Evolutionary conservation across 345 rosid species (phyloP).

Genomic region (Rubroshorea leprosula): DNA sequence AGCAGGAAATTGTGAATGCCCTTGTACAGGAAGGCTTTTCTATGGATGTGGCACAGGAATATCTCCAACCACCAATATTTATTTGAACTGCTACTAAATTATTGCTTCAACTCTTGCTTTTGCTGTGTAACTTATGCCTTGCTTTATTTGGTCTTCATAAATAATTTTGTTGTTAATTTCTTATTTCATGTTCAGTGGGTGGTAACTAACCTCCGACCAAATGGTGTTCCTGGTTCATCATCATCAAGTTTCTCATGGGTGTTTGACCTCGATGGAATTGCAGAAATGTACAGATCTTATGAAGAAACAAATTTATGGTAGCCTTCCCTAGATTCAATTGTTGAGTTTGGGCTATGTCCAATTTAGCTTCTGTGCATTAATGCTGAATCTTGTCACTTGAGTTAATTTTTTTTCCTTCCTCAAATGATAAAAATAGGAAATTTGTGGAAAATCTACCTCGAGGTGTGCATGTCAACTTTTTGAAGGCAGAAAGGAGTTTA

Average conservation of each 20-base stretch:
- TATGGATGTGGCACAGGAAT: slow-evolving; percentile 62
- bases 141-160: neutral
- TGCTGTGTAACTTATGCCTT: neutral
- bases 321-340: neutral
- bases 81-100: neutral
- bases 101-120: neutral
- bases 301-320: slow-evolving; percentile 95
- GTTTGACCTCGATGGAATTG: slow-evolving; percentile 75
- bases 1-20: slow-evolving; percentile 40
- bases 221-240: slow-evolving; percentile 27
- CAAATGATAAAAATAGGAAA: slow-evolving; percentile 42
- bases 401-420: neutral
- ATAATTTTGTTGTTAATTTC: neutral
- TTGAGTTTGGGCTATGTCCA: neutral
- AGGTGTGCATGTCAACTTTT: slow-evolving; percentile 83
- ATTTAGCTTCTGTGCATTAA: too few species aligned
- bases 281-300: slow-evolving; percentile 71
- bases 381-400: neutral
- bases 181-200: slow-evolving; percentile 67
- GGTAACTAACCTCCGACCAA: slow-evolving; percentile 68
- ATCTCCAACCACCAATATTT: neutral
- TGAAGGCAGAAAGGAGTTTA: slow-evolving; percentile 96
- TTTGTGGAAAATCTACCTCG: slow-evolving; percentile 80
- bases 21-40: slow-evolving; percentile 57
- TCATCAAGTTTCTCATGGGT: slow-evolving; percentile 76